Evolutionary conservation across 1,284 basidiomycete genomes (phyloP).

Genomic region (Marasmius oreades): DNA sequence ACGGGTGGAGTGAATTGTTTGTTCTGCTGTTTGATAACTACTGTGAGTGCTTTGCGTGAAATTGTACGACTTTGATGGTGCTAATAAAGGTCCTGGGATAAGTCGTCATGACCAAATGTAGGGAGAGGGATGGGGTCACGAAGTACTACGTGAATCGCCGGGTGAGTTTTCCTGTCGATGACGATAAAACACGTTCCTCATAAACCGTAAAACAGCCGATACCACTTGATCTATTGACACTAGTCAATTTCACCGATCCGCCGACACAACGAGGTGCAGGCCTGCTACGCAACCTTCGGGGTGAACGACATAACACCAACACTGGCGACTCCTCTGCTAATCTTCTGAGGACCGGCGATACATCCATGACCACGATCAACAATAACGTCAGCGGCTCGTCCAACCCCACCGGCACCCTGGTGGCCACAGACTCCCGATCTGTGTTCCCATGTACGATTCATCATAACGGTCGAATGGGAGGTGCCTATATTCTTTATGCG

Average conservation of each 20-base stretch:
- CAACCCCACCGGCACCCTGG: constrained; percentile 38
- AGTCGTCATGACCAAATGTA: constrained; percentile 88
- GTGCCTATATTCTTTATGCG: constrained; percentile 82
- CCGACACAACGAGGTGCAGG: constrained; percentile 64
- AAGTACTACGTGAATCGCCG: constrained; percentile 80
- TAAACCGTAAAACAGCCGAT: constrained; percentile 59
- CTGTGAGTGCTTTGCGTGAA: constrained; percentile 43
- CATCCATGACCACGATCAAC: constrained; percentile 33
- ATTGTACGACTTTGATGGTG: neutral
- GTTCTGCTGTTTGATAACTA: constrained; percentile 94
- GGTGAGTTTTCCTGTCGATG: constrained; percentile 40
- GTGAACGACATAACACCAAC: constrained; percentile 33
- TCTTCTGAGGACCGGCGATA: constrained; percentile 7
- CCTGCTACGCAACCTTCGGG: constrained; percentile 54
- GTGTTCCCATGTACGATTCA: constrained; percentile 85
- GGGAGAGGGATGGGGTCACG: constrained; percentile 67
- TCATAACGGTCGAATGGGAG: constrained; percentile 80
- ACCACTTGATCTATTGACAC: constrained; percentile 80
- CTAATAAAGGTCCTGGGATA: constrained; percentile 14
- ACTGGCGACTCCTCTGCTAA: neutral
- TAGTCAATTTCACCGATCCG: constrained; percentile 78
- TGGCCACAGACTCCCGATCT: constrained; percentile 57
- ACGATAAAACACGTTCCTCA: neutral
- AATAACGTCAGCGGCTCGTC: constrained; percentile 23
- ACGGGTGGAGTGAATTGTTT: constrained; percentile 82